Percentiles rank a stretch among this genome's conserved stretches.
These are phyloP conservation scores for Mucor irregularis DNA, from an alignment of 371 early-diverging fungal genomes.

Conservation along the genomic window DNA sequence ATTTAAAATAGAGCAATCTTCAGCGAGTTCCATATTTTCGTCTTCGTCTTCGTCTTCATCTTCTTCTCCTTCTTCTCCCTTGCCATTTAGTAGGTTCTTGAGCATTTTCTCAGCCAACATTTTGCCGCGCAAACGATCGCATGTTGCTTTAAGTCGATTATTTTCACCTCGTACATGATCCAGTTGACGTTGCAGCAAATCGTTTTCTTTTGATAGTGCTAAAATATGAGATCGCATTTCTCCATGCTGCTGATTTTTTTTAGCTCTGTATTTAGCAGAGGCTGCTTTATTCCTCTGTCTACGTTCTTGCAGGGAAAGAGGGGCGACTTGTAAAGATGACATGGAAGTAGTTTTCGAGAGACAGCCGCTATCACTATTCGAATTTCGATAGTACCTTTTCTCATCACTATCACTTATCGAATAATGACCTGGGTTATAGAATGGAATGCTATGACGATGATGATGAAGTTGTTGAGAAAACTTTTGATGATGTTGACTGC, in stretches of 20 bases:
- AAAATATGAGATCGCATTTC: slow-evolving; percentile 57
- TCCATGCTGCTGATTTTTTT: slow-evolving; percentile 63
- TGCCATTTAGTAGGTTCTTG: slow-evolving; percentile 19
- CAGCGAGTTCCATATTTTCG: too few species aligned
- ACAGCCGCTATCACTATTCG: not conserved
- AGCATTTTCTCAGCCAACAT: slow-evolving; percentile 60
- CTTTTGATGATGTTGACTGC: not conserved
- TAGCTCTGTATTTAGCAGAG: slow-evolving; percentile 67
- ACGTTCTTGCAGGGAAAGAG: slow-evolving; percentile 55
- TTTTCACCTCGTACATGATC: slow-evolving; percentile 57
- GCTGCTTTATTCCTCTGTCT: slow-evolving; percentile 66
- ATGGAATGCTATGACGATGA: not conserved
- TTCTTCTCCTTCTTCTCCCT: not conserved
- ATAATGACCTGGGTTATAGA: too few species aligned
- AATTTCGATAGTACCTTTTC: too few species aligned
- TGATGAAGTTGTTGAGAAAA: not conserved
- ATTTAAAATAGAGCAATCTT: too few species aligned
- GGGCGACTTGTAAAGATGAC: not conserved
- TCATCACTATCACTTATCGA: too few species aligned
- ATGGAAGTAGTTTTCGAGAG: not conserved
- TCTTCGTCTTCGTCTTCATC: too few species aligned
- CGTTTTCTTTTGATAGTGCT: slow-evolving; percentile 53
- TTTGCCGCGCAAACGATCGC: slow-evolving; percentile 57
- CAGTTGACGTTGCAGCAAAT: slow-evolving; percentile 50
- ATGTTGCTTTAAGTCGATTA: slow-evolving; percentile 42